A percentile compares a stretch with the other conserved stretches of the same genome.
Evolutionary conservation across 2,329 filamentous ascomycete genomes (phyloP).

Genomic region (Fusarium odoratissimum): DNA sequence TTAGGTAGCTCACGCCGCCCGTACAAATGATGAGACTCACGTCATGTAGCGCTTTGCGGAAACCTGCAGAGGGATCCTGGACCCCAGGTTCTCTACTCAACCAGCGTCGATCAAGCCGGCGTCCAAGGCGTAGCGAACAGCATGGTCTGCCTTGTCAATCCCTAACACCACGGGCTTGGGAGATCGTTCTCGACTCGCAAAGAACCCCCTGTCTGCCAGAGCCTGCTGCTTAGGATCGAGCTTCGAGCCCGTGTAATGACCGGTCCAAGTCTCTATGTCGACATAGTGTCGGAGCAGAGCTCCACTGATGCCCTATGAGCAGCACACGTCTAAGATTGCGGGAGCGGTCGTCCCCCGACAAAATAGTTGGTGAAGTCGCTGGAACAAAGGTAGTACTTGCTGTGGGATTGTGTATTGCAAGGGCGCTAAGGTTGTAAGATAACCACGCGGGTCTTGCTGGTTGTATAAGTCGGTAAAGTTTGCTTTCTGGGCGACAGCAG

Average conservation of each 20-base stretch:
- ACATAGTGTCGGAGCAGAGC: not conserved
- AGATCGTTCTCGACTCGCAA: not conserved
- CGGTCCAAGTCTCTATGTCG: not conserved
- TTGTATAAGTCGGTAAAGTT: not conserved
- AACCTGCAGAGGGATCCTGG: fast-evolving
- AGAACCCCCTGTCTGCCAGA: not conserved
- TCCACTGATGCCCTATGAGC: not conserved
- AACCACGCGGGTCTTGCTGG: fast-evolving
- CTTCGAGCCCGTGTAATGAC: not conserved
- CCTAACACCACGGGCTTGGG: not conserved
- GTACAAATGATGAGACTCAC: not conserved
- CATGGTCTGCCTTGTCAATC: not conserved
- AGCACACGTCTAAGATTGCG: not conserved
- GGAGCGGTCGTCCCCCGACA: fast-evolving
- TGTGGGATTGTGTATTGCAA: not conserved
- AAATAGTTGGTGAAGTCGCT: not conserved
- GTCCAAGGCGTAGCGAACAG: not conserved
- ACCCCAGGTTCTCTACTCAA: not conserved
- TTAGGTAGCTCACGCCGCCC: not conserved
- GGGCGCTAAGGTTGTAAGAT: not conserved
- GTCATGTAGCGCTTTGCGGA: fast-evolving
- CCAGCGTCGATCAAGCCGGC: not conserved
- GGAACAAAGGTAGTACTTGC: not conserved
- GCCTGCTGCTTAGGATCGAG: not conserved
- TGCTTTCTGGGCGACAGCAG: not conserved